These are phyloP conservation scores for Paramecium sonneborni DNA, from an alignment of 73 alveolate genomes.

Conservation along the genomic window DNA sequence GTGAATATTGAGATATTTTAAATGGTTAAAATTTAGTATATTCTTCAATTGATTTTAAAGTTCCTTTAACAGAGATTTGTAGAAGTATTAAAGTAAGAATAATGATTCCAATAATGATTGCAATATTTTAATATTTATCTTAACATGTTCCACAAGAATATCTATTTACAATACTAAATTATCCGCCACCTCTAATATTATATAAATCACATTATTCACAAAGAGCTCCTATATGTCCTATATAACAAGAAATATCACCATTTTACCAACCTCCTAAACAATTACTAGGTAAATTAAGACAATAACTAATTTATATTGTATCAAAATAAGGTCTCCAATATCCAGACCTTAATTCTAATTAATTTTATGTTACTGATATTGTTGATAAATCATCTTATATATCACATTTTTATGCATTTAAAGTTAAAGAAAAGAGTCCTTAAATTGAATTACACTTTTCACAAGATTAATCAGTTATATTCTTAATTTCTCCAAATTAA, in stretches of 20 bases:
- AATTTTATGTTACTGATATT: not conserved
- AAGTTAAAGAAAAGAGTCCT: not conserved
- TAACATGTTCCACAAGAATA: slow-evolving; percentile 7
- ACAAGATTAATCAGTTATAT: not conserved
- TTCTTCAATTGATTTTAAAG: not conserved
- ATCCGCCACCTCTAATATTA: not conserved
- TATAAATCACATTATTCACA: slow-evolving; percentile 48
- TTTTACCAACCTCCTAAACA: slow-evolving; percentile 26
- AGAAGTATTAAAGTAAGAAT: not conserved
- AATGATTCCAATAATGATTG: not conserved
- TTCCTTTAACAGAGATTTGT: not conserved
- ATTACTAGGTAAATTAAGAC: not conserved
- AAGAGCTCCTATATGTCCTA: slow-evolving; percentile 27
- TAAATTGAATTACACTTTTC: not conserved
- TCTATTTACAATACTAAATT: not conserved
- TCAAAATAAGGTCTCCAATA: not conserved
- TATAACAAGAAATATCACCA: not conserved
- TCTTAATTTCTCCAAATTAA: not conserved
- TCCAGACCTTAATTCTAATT: not conserved
- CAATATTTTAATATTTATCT: not conserved
- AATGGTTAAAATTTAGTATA: not conserved
- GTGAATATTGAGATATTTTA: not conserved
- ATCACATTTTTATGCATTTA: not conserved
- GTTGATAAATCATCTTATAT: not conserved
- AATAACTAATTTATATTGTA: not conserved